Base-by-base conservation (phyloP, 352 stramenopile species). In the Phytophthora citricola region DNA sequence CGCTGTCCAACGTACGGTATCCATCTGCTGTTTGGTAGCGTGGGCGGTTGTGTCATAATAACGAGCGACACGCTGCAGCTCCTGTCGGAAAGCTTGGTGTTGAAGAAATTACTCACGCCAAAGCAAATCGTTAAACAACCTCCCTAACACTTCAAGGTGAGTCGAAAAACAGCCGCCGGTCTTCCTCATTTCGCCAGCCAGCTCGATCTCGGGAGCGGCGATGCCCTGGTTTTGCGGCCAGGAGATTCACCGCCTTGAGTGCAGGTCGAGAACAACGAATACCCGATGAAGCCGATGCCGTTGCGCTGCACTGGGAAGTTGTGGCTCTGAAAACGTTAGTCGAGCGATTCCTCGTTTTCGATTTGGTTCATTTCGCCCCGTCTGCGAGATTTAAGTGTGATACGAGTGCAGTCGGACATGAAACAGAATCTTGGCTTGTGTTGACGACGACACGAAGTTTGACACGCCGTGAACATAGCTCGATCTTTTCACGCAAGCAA, bases 41-140 rank as follows among this genome's bases (percentile, higher is more conserved):
- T 5, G 17, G 27, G 40, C 34, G 52, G 27, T 43, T 12, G 40
- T 50, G 44, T 50, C 20, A 29, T 32, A 24, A 36, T 56, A 45
- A 45, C 12, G 48, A 45, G 9, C 31, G 31, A 56, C 31, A 34
- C 34, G 12, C 24, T 34, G 20, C 49, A 45, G 32, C 20, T 56
- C 49, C 49, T 32, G 49, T 41, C 31, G 49, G 41, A 72, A 44
- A 54, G 31, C 32, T 55, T 9, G 31, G 14, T 51, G 52, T 58
- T 74, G 14, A 63, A 9, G n/a, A 40, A 59, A 26, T 59, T 59
- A 59, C 52, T 24, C 39, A 59, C 52, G 8, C 12, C 11, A 15
- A 31, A 31, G 39, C 52, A 59, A 56, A 59, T 59, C 52, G 40
- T 31, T 59, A 7, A 49, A 34, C 27, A 59, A 41, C 22, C 17